phyloP scores from a whole-genome alignment of 2,329 filamentous ascomycete genomes.

The Alternaria sp. region DNA sequence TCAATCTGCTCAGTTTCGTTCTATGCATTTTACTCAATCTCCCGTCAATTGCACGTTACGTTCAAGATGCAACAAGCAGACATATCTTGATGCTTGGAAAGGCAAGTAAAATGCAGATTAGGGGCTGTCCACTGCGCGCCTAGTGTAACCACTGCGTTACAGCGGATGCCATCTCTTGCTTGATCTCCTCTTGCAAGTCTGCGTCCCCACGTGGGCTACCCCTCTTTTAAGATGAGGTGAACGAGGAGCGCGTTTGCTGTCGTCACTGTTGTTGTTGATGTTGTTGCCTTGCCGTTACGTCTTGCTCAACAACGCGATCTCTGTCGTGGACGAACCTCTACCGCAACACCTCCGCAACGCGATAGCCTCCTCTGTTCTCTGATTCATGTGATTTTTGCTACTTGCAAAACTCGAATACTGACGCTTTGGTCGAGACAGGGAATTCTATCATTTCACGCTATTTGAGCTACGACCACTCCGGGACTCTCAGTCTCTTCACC shows the following conservation, averaged over 20 bases:
- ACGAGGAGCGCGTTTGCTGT: slow-evolving; percentile 25
- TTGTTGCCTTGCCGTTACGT: slow-evolving; percentile 15
- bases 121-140: neutral
- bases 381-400: neutral
- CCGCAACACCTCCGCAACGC: neutral
- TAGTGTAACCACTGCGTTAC: neutral
- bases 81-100: neutral
- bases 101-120: neutral
- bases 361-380: neutral
- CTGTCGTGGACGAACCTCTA: neutral
- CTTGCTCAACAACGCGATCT: slow-evolving; percentile 4
- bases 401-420: neutral
- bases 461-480: neutral
- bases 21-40: neutral
- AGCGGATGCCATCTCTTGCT: neutral
- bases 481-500: neutral
- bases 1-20: slow-evolving; percentile 28
- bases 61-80: neutral
- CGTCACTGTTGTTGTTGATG: slow-evolving; percentile 9
- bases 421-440: neutral
- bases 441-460: neutral
- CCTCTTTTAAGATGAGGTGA: slow-evolving; percentile 13
- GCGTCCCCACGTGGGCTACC: neutral
- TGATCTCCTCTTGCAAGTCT: neutral
- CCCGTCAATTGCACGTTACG: slow-evolving; percentile 4